These are phyloP conservation scores for Mycena indigotica DNA, from an alignment of 768 basidiomycete genomes.

Conservation along the genomic window DNA sequence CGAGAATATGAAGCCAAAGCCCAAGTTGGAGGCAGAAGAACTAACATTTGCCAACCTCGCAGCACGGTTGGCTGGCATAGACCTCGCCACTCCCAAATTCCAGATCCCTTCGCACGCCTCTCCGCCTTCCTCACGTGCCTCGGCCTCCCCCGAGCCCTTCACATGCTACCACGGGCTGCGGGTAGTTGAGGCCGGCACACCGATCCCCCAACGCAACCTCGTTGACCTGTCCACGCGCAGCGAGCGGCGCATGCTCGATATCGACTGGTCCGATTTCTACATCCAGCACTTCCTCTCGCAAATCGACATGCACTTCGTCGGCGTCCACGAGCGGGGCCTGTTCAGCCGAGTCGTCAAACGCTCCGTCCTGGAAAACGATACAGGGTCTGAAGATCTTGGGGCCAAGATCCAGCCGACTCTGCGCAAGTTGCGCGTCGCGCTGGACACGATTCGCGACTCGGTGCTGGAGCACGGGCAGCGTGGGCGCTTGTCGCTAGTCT, in stretches of 20 bases:
- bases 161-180: conserved; percentile 22
- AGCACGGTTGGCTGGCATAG: conserved; percentile 35
- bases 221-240: conserved; percentile 52
- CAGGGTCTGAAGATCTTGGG: conserved; percentile 30
- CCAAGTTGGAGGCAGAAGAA: conserved; percentile 20
- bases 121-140: conserved; percentile 8
- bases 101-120: conserved; percentile 18
- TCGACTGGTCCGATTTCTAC: conserved; percentile 63
- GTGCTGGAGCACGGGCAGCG: conserved; percentile 55
- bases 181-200: conserved; percentile 26
- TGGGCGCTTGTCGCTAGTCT: conserved; percentile 59
- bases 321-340: conserved; percentile 53
- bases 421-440: conserved; percentile 41
- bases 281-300: conserved; percentile 72
- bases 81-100: conserved; percentile 26
- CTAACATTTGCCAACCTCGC: conserved; percentile 41
- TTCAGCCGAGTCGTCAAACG: conserved; percentile 56
- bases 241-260: conserved; percentile 28
- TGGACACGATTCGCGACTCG: conserved; percentile 47
- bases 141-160: conserved; percentile 13
- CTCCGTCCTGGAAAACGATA: conserved; percentile 39
- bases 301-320: conserved; percentile 62
- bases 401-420: conserved; percentile 39
- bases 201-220: conserved; percentile 45
- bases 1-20: conserved; percentile 22